Percentiles rank a stretch among this genome's conserved stretches.
These are phyloP conservation scores for Drechslerella dactyloides DNA, from an alignment of 2,329 filamentous ascomycete species.

Conservation along the genomic window DNA sequence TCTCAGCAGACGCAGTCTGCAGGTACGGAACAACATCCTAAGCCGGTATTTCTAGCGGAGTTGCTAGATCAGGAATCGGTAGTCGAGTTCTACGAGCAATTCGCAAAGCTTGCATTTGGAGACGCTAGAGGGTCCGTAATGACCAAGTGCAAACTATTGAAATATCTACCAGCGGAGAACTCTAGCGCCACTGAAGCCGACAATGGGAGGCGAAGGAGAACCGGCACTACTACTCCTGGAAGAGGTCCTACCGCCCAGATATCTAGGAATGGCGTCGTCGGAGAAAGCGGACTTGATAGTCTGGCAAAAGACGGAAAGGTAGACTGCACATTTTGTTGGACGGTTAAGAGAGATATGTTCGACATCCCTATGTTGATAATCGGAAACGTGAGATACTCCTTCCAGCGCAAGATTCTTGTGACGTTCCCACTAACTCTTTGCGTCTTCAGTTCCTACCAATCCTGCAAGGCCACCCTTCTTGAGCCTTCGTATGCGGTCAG, in stretches of 20 bases:
- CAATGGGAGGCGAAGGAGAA: slow-evolving; percentile 53
- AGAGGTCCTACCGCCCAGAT: slow-evolving; percentile 49
- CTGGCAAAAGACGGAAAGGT: slow-evolving; percentile 88
- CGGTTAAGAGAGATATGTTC: slow-evolving; percentile 93
- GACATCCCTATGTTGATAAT: slow-evolving; percentile 99
- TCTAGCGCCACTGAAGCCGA: slow-evolving; percentile 27
- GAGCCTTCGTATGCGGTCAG: no score
- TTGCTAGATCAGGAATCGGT: slow-evolving; percentile 92
- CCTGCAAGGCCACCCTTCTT: slow-evolving; percentile 39
- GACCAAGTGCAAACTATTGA: slow-evolving; percentile 82
- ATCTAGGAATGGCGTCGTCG: slow-evolving; percentile 62
- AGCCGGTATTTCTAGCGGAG: slow-evolving; percentile 86
- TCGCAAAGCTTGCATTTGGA: slow-evolving; percentile 87
- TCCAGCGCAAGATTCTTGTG: background rate
- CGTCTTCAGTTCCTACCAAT: slow-evolving; percentile 38
- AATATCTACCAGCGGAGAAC: slow-evolving; percentile 65
- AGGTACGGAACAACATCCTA: slow-evolving; percentile 59
- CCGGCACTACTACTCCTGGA: slow-evolving; percentile 21
- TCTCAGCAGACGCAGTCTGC: slow-evolving; percentile 64
- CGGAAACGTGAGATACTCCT: slow-evolving; percentile 78
- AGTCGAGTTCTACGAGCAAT: slow-evolving; percentile 94
- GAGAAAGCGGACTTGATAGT: slow-evolving; percentile 79
- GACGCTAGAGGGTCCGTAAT: slow-evolving; percentile 85
- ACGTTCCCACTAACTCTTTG: background rate
- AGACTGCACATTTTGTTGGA: slow-evolving; percentile 95